phyloP scores from a whole-genome alignment of 1,284 basidiomycete species.

The Leccinum fallax region DNA sequence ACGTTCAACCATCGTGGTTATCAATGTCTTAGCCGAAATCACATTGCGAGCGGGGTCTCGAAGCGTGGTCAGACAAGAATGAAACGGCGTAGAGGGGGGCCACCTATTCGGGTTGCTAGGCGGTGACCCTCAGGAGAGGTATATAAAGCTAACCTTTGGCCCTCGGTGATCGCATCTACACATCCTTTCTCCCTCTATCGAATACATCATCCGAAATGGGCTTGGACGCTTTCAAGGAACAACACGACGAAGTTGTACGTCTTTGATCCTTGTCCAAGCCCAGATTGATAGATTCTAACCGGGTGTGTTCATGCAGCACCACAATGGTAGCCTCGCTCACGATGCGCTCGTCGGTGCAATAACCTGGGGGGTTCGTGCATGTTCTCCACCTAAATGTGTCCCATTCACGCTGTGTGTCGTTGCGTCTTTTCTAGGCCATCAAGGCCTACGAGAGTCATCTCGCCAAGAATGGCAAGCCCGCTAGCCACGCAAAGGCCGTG shows the following conservation, averaged over 20 bases:
- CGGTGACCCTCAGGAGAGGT: constrained; percentile 7
- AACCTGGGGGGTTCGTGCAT: constrained; percentile 20
- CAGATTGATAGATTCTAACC: neutral
- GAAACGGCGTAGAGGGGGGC: neutral
- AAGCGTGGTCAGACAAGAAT: neutral
- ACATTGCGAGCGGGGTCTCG: neutral
- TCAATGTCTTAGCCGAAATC: neutral
- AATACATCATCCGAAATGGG: constrained; percentile 19
- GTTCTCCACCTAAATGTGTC: neutral
- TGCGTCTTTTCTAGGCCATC: constrained; percentile 4
- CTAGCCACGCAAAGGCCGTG: constrained; percentile 20
- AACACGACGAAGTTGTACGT: constrained; percentile 12
- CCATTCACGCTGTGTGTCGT: neutral
- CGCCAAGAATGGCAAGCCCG: constrained; percentile 14
- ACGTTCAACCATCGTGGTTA: neutral
- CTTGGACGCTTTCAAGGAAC: neutral
- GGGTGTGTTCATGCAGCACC: constrained; percentile 8
- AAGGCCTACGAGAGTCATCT: constrained; percentile 19
- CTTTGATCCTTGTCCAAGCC: neutral
- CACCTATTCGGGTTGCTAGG: constrained; percentile 15
- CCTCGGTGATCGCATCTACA: neutral
- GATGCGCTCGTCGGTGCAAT: constrained; percentile 19
- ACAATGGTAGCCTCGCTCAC: constrained; percentile 13
- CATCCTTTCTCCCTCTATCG: neutral
- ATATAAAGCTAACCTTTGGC: constrained; percentile 17